These are phyloP conservation scores for Cerrena zonata DNA, from an alignment of 1,284 basidiomycete species.

Conservation along the genomic window DNA sequence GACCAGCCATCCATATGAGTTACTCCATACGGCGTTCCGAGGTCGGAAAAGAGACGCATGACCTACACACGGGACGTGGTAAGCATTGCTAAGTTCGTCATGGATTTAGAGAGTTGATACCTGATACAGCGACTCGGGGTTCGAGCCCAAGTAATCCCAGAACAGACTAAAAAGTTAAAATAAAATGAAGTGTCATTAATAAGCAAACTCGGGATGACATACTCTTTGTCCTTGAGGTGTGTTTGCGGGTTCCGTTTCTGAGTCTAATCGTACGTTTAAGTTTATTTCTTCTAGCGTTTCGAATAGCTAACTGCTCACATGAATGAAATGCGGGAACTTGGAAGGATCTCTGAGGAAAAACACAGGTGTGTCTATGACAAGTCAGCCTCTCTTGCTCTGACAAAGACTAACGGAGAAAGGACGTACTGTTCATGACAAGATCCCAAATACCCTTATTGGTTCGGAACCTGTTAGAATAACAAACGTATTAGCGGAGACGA, in stretches of 20 bases:
- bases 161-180: slow-evolving; percentile 15
- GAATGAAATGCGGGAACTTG: slow-evolving; percentile 86
- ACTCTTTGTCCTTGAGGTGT: slow-evolving; percentile 65
- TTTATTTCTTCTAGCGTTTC: background rate
- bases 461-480: slow-evolving; percentile 16
- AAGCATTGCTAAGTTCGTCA: background rate
- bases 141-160: slow-evolving; percentile 79
- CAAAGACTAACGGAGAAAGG: slow-evolving; percentile 73
- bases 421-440: slow-evolving; percentile 27
- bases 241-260: slow-evolving; percentile 89
- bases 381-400: background rate
- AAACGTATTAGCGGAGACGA: background rate
- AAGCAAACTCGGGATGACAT: too few species aligned
- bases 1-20: slow-evolving; percentile 82
- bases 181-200: too few species aligned
- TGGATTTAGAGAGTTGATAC: background rate
- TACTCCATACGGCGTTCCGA: slow-evolving; percentile 82
- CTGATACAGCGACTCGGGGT: slow-evolving; percentile 83
- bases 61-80: slow-evolving; percentile 42
- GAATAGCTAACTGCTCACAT: slow-evolving; percentile 32
- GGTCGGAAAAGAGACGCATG: slow-evolving; percentile 83
- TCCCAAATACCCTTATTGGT: slow-evolving; percentile 13
- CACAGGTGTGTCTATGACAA: slow-evolving; percentile 60
- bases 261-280: slow-evolving; percentile 33
- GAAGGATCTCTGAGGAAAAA: slow-evolving; percentile 82